Base-by-base conservation (phyloP, 805 yeast genomes). In the Grigorovia transvaalensis region DNA sequence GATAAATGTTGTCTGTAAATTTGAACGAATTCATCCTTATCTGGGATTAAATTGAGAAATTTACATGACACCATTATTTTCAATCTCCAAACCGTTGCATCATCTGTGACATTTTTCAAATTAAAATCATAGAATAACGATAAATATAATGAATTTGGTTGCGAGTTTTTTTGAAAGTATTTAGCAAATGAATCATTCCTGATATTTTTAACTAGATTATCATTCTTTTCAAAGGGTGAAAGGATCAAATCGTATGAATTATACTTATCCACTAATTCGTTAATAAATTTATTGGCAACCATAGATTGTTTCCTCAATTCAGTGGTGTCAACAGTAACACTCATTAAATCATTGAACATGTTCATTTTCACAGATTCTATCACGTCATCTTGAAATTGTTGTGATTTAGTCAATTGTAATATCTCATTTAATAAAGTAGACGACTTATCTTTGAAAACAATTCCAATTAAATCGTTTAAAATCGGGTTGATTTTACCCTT, bases 1-100 rank as follows among this genome's bases (percentile, higher is more conserved):
- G 96, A 96, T 53, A 90, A 73, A 68, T 87, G 96, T 50, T 82
- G 85, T 59, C 88, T 88, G 66, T 88, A 89, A 54, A 85, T 82
- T 44, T 79, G 84, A 62, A 88, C 96, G 69, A 89, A 90, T 27
- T 85, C 71, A 67, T 89, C 96, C 61, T 88, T 90, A 59, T 90
- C 96, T 53, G 79, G 75, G 46, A 89, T 74, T 61, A 79, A 82
- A 52, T 83, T 72, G 60, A 89, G 81, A 35, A 90, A 75, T 20
- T 74, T 67, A 12, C 86, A 74, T 0, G 88, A 78, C 29, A 76
- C 75, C 45, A 72, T 73, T 51, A 88, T 68, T 9, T 78, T 65
- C 9, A 58, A 72, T 57, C 70, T 74, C 2, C 56, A 49, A 7
- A 18, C 8, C 44, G 51, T 20, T 50, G 6, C 3, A 23, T 50